Evolutionary conservation across 768 basidiomycete species (phyloP), one percentile per base, ranked within the genome.

Genomic region (Lentinula detonsa): DNA sequence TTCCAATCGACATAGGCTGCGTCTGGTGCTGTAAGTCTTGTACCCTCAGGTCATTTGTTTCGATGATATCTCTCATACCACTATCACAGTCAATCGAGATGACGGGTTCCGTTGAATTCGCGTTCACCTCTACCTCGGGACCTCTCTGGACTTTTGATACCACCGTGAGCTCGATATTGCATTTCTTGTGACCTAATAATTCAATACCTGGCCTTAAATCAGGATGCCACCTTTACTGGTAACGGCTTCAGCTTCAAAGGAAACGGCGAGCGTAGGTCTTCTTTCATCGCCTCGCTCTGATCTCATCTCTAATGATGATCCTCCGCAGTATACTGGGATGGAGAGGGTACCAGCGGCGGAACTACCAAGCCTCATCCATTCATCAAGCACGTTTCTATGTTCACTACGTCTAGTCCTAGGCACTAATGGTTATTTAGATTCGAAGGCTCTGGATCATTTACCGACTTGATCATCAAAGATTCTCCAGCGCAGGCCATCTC

Each of bases 331-430:
- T 62, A 62, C 57, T 62, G 61, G 73, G 73, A 74, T 8, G 70
- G 72, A 21, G 10, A 15, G 5, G 73, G 74, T 9, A 39, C 46
- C 15, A 54, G 0, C 23, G 60, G 63, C 1, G 63, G 65, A 21
- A 1, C 4, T 11, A 50, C 31, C 8, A 74, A 74, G 33, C 73
- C 73, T 35, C 59, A 60, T n/a, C 59, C 59, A 3, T 21, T 60
- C n/a, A 18, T 60, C 35, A 60, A 60, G 59, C 53, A 34, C 9
- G 50, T 51, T 53, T 48, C 0, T 31, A 9, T 11, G 18, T 31
- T 3, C 11, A 3, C 7, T 16, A 9, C 9, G 42, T 21, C 5
- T 9, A 18, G 4, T 39, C n/a, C 31, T 16, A 33, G 35, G 9
- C 35, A 18, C 13, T 35, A n/a, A 33, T 31, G 23, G 28, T 40